phyloP scores from a whole-genome alignment of 2,329 filamentous ascomycete species.

The Penicillium capsulatum region DNA sequence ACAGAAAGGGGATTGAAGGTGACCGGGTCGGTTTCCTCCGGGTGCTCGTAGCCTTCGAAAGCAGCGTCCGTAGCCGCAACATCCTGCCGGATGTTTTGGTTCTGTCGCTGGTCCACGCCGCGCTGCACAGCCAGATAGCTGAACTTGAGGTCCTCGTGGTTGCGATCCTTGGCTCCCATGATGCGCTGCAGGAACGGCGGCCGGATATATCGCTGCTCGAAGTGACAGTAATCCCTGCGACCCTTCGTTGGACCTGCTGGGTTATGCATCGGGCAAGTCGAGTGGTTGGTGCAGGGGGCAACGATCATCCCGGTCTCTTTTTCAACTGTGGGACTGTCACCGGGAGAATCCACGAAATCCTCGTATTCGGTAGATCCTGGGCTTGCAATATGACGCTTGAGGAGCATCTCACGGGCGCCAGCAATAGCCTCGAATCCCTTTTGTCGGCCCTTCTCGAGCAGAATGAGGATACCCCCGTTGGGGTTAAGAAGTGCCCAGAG shows the following conservation, averaged over 20 bases:
- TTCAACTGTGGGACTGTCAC: constrained; percentile 25
- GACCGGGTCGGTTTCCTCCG: constrained; percentile 18
- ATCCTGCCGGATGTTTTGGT: constrained; percentile 47
- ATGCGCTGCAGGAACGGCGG: constrained; percentile 77
- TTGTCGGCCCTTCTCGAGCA: constrained; percentile 87
- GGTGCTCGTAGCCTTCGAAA: constrained; percentile 66
- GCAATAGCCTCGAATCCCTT: constrained; percentile 90
- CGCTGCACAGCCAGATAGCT: constrained; percentile 84
- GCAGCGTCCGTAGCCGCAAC: constrained; percentile 59
- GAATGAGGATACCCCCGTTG: constrained; percentile 76
- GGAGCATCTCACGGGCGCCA: constrained; percentile 71
- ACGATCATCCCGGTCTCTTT: constrained; percentile 63
- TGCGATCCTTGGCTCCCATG: constrained; percentile 61
- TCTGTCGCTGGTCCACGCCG: constrained; percentile 58
- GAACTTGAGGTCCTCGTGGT: constrained; percentile 87
- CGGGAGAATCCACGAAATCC: constrained; percentile 31
- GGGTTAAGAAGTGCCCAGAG: constrained; percentile 83
- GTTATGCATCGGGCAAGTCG: constrained; percentile 81
- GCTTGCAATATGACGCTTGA: constrained; percentile 67
- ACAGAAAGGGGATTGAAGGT: constrained; percentile 59
- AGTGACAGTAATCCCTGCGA: constrained; percentile 86
- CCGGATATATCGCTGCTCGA: constrained; percentile 81
- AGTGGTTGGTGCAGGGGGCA: constrained; percentile 76
- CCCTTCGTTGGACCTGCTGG: constrained; percentile 65
- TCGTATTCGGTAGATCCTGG: constrained; percentile 50